Evolutionary conservation across 208 protist species (phyloP), one percentile per base, ranked within the genome.

Genomic region (Polymyxa betae): DNA sequence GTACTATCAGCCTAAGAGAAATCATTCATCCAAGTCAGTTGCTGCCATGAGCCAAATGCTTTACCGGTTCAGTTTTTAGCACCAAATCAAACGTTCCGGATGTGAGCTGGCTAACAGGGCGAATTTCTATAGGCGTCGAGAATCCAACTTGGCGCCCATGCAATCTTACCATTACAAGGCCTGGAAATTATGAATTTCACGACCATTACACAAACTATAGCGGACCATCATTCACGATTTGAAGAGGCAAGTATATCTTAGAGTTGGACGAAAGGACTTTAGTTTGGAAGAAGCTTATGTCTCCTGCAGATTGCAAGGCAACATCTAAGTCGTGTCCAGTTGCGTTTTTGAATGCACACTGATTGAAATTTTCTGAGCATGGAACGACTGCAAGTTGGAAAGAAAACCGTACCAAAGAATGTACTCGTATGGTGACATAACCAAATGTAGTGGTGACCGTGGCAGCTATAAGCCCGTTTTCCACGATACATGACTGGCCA

Each of bases 241-340:
- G 20, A 66, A 66, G 54, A 66, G 54, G 54, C 16, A 66, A 29
- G 54, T 66, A 66, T 29, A 29, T 29, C 54, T 66, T 66, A 66
- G 54, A 16, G 29, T 29, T 29, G 20, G 54, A 29, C 29, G 16
- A 32, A 29, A 66, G 20, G 29, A 66, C 29, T 32, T 29, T 32
- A 66, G 54, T 32, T 66, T 66, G 16, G 54, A 66, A 66, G 54
- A 66, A 66, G 54, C 54, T 66, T 29, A 66, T 66, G 29, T 66
- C 54, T 29, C 29, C 54, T 29, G 29, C 16, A 29, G 20, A 16
- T 66, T 66, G 20, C 16, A 66, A 66, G 16, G 54, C 54, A 29
- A 66, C 54, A 29, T 66, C 54, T 16, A 66, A 29, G 54, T 66
- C 54, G 54, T 66, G 54, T 16, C 54, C 54, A 66, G 54, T 66